Evolutionary conservation across 768 basidiomycete genomes (phyloP), one percentile per base, ranked within the genome.

Genomic region (Podaxis sp.): DNA sequence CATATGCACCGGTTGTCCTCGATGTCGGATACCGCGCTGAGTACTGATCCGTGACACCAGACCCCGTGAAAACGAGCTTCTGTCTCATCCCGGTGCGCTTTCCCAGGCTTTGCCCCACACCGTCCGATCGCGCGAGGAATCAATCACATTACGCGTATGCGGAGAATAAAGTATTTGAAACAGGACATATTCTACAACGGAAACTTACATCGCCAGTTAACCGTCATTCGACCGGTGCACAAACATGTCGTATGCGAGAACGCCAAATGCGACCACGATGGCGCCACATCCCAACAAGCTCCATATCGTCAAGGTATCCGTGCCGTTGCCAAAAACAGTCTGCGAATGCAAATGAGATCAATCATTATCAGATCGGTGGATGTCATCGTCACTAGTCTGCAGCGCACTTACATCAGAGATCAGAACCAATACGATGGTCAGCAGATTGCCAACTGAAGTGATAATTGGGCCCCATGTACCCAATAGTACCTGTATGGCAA

Each of bases 371-470:
- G 49, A 24, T 53, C 11, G 19, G 40, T 17, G 17, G 30, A 49
- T 11, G 11, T 15, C 9, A 42, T 26, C 42, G 2, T 51, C 49
- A 22, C 26, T 6, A 28, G 26, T 9, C 33, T 9, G 19, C n/a
- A 38, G 33, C 17, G 33, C 36, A 72, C 77, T 69, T 52, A 89
- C 80, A 74, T 98, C 95, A 46, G 90, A 86, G 15, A 93, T 68
- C 52, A 95, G 84, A 13, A 95, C 92, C 54, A 97, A 82, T 40
- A 96, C 92, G 67, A 96, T 96, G 4, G 95, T 95, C n/a, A 96
- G 81, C n/a, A 99, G 82, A 73, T 86, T 94, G 51, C 94, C 95
- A 36, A 97, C 95, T 2, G 92, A 93, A 8, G 88, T 87, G 48
- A 94, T 84, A 46, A 95, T 86, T 5, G 94, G 94, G 3, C 94